These are phyloP conservation scores for Candida orba DNA, from an alignment of 805 yeast species.

Conservation along the genomic window DNA sequence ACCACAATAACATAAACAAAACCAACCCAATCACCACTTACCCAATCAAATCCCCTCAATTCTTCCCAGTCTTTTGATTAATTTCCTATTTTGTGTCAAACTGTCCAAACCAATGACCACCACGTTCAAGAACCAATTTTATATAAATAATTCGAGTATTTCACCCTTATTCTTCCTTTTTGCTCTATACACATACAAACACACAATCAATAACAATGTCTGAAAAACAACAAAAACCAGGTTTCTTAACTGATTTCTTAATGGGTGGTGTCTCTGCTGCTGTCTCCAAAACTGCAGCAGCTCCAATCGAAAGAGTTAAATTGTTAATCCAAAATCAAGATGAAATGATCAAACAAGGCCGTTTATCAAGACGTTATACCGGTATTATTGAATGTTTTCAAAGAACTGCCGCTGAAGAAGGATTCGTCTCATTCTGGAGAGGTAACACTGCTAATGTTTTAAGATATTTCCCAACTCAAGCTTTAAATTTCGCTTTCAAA, in stretches of 20 bases:
- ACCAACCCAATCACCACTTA: neutral
- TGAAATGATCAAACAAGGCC: conserved; percentile 97
- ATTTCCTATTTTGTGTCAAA: neutral
- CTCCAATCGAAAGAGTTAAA: conserved; percentile 96
- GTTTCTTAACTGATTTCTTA: conserved; percentile 61
- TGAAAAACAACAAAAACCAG: conserved; percentile 27
- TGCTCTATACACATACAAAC: too few relatives aligned
- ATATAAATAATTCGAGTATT: neutral
- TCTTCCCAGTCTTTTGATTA: neutral
- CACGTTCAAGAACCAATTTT: neutral
- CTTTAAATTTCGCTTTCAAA: conserved; percentile 96
- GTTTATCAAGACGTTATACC: conserved; percentile 75
- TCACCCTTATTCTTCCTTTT: neutral
- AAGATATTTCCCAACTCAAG: conserved; percentile 99
- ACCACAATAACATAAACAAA: neutral
- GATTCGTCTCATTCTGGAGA: conserved; percentile 93
- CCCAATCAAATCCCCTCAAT: neutral
- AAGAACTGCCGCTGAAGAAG: conserved; percentile 92
- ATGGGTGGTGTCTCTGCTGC: conserved; percentile 99
- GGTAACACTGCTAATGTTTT: conserved; percentile 99
- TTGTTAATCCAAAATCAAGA: conserved; percentile 95
- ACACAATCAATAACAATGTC: conserved; percentile 10
- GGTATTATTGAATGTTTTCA: conserved; percentile 93
- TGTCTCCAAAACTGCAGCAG: conserved; percentile 95
- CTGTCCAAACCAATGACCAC: neutral